Base-by-base conservation (phyloP, 371 early-diverging fungal species). In the Mucor mucedo region DNA sequence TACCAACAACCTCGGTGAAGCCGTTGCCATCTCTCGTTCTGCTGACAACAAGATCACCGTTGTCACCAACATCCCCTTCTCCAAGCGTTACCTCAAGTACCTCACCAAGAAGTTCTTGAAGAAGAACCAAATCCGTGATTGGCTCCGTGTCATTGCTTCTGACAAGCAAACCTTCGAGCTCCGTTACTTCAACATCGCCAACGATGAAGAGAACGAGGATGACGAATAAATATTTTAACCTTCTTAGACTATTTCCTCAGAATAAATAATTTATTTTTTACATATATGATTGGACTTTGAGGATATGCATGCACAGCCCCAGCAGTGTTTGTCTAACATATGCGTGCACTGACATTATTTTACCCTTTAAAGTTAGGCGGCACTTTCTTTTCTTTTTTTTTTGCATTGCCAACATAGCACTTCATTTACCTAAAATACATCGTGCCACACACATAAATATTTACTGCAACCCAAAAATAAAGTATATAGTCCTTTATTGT, bases 31-130 rank as follows among this genome's bases (percentile, higher is more conserved):
- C 75, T 77, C 87, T 84, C 93, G 94, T 70, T 83, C 77, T 68
- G 77, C 72, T 65, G 90, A 89, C 68, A 84, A 84, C 80, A 86
- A 89, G 82, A 83, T 93, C 79, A 86, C 87, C 60, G 87, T 97
- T 79, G 87, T 89, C 71, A 80, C 92, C 78, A 87, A 83, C 77
- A 82, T 85, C 70, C 82, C 85, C 62, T 91, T 97, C 88, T 90
- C 97, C 83, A 98, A 98, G 95, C 93, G 97, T 71, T 97, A 97
- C 91, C 81, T 98, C 84, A 98, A 98, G 93, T 98, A 98, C 91
- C 90, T 98, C 63, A 93, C 98, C 86, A 98, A 98, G 95, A 95
- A 95, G 91, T 98, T 95, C 94, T 88, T 98, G 86, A 98, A 98
- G 94, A 97, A 98, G 94, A 87, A 96, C 92, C 88, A 90, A 82